Conservation (phyloP, 805 yeast genomes). For the Candida orba region DNA sequence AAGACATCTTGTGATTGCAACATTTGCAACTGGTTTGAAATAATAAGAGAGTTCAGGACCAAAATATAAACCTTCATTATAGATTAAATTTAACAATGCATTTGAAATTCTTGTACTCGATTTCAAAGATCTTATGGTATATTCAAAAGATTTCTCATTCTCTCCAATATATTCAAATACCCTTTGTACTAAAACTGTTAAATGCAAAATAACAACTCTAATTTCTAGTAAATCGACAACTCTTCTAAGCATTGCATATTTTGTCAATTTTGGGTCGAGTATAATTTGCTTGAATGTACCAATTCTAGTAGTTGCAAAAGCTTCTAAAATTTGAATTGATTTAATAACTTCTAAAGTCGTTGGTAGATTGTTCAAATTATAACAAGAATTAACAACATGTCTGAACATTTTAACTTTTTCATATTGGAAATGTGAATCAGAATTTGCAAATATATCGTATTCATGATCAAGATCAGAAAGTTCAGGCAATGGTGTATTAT, state of each 20-base stretch:
- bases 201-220: conserved; percentile 25
- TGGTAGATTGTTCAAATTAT: conserved; percentile 29
- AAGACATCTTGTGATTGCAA: conserved; percentile 10
- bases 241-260: conserved; percentile 18
- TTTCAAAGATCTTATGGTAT: conserved; percentile 26
- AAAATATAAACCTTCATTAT: conserved; percentile 30
- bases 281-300: conserved; percentile 20
- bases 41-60: conserved; percentile 35
- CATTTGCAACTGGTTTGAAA: conserved; percentile 31
- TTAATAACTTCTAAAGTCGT: conserved; percentile 29
- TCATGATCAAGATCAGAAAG: conserved; percentile 29
- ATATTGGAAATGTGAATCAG: conserved; percentile 25
- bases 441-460: conserved; percentile 31
- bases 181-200: conserved; percentile 32
- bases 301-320: conserved; percentile 20
- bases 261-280: conserved; percentile 6
- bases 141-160: conserved; percentile 27
- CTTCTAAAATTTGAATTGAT: conserved; percentile 29
- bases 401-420: conserved; percentile 26
- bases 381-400: conserved; percentile 25
- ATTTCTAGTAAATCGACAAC: conserved; percentile 21
- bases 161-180: conserved; percentile 31
- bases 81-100: conserved; percentile 26
- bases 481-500: conserved; percentile 23
- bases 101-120: conserved; percentile 28